Percentiles rank a stretch among this genome's conserved stretches.
These are phyloP conservation scores for Acacia confusa DNA, from an alignment of 306 rosid genomes.

Conservation along the genomic window DNA sequence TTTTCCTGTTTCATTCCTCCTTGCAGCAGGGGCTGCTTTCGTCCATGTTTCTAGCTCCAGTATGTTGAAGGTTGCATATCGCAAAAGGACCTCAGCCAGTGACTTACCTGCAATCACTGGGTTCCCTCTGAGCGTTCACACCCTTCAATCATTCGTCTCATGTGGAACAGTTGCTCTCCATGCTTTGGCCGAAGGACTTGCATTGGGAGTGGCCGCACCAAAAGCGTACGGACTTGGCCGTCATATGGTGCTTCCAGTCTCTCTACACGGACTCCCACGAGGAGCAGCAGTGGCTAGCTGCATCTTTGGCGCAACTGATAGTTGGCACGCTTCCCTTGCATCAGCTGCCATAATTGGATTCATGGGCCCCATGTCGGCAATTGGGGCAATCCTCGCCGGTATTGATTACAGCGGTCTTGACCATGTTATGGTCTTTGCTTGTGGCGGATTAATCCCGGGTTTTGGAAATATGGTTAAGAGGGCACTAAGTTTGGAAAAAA, in stretches of 20 bases:
- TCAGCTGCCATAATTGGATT: constrained; percentile 87
- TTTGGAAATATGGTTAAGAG: constrained; percentile 68
- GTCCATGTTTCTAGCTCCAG: constrained; percentile 59
- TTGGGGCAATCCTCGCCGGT: constrained; percentile 93
- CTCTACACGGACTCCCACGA: constrained; percentile 94
- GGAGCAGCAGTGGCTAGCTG: constrained; percentile 99
- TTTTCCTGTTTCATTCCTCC: constrained; percentile 52
- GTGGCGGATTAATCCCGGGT: constrained; percentile 90
- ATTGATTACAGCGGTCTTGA: constrained; percentile 94
- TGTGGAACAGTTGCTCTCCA: constrained; percentile 91
- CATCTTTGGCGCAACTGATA: constrained; percentile 88
- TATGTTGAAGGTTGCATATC: constrained; percentile 59
- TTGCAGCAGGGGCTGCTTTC: constrained; percentile 69
- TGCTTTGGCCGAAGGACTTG: constrained; percentile 97
- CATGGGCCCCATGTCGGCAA: constrained; percentile 89
- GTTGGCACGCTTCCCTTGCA: constrained; percentile 92
- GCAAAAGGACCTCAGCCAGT: constrained; percentile 56
- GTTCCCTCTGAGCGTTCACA: constrained; percentile 73
- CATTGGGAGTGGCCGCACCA: constrained; percentile 99
- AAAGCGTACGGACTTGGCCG: constrained; percentile 96
- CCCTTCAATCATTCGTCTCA: constrained; percentile 89
- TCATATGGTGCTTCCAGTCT: constrained; percentile 97
- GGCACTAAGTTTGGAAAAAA: constrained; percentile 64
- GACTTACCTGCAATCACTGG: constrained; percentile 54
- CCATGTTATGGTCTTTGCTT: constrained; percentile 88